phyloP scores from a whole-genome alignment of 129 eudicot species.

The Logfia minima region DNA sequence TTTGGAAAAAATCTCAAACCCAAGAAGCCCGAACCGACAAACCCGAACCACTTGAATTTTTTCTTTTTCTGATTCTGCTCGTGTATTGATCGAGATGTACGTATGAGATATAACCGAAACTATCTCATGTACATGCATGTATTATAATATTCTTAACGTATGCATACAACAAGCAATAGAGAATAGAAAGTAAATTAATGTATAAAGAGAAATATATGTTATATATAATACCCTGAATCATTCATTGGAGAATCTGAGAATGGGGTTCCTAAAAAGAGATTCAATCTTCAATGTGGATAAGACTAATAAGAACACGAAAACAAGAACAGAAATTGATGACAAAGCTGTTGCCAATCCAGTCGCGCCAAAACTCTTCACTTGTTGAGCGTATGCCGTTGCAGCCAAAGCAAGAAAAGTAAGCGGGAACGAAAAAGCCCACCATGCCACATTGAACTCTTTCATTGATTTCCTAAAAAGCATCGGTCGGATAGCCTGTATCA shows the following conservation, averaged over 20 bases:
- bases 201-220: neutral
- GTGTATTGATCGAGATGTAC: too few relatives aligned
- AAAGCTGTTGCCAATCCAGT: constrained; percentile 43
- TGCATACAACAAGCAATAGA: neutral
- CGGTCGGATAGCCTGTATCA: constrained; percentile 53
- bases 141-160: neutral
- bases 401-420: constrained; percentile 66
- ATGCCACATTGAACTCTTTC: constrained; percentile 61
- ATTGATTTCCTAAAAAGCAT: constrained; percentile 65
- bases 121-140: neutral
- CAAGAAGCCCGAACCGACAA: too few relatives aligned
- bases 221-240: constrained; percentile 2
- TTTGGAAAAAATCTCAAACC: too few relatives aligned
- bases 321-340: constrained; percentile 53
- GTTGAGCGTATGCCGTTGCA: constrained; percentile 57
- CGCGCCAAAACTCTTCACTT: constrained; percentile 46
- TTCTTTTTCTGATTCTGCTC: too few relatives aligned
- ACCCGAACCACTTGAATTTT: too few relatives aligned
- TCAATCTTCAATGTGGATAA: constrained; percentile 57
- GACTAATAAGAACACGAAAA: constrained; percentile 45
- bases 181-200: neutral
- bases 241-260: constrained; percentile 21
- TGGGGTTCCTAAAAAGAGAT: constrained; percentile 33
- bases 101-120: too few relatives aligned
- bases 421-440: constrained; percentile 91